Evolutionary conservation across 345 rosid genomes (phyloP), one percentile per base, ranked within the genome.

Genomic region (Populus euphratica): DNA sequence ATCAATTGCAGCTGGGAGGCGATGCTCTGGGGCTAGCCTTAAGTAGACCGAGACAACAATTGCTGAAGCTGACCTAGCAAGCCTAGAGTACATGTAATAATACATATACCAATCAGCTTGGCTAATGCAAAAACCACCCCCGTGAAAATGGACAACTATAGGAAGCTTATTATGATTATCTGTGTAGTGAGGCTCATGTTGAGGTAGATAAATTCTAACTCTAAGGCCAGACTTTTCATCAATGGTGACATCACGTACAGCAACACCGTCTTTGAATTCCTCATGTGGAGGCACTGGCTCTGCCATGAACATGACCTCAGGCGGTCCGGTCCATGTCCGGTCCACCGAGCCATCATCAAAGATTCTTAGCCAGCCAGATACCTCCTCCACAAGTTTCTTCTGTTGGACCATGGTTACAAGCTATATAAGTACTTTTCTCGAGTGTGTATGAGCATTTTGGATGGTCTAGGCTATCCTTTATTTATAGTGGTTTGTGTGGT

Each of bases 301-400:
- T 4, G 85, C 27, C 86, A 88, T 74, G 90, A 89, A 89, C 86
- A 85, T 91, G 79, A 83, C 79, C 71, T 86, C 81, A 0, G 93
- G 93, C 0, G 96, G 91, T 7, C 93, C 96, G 0, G 83, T 83
- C 96, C 96, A 89, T 2, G 88, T 76, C 25, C 96, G 79, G 79
- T 88, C 96, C 7, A 88, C 89, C 0, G 86, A 86, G 54, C 92
- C 96, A 35, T 89, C 96, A 2, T 84, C 83, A 38, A 82, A 87
- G 73, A 85, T 73, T 38, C 85, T 69, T 8, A 91, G 88, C 96
- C 93, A 91, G 18, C 96, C 92, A 43, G 96, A 88, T 9, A 91
- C 96, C 52, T 90, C 89, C 0, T 87, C 86, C 8, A 88, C 85
- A 16, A 86, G 18, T 44, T 35, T 81, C 77, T 64, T 86, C 18